Base-by-base conservation (phyloP, 352 stramenopile species). In the Sclerospora graminicola region DNA sequence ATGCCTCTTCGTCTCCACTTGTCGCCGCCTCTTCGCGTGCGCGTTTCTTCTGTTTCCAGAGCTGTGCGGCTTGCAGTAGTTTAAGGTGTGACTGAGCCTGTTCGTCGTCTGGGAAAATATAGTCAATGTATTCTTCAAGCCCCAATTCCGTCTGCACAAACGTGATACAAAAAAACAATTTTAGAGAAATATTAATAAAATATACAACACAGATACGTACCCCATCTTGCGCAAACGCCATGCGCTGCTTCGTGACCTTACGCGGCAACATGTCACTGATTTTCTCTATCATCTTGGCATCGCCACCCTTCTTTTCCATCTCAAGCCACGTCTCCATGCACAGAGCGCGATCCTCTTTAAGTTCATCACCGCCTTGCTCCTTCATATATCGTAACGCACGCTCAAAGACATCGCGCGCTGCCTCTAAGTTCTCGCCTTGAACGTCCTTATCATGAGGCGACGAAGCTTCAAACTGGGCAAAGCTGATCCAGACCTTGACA, bases 51-150 rank as follows among this genome's bases (percentile, higher is more conserved):
- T 94, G 70, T 65, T 98, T 98, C 96, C 95, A 98, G 47, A 96
- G 89, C 41, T 96, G 89, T 23, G 96, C 95, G 45, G 96, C 96
- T 62, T 98, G 88, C 40, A 99, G 72, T 57, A 99, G 84, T 57
- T 98, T 98, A 60, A 98, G 82, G 68, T 97, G 96, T 24, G 86
- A 83, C 39, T 89, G 85, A 2, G 89, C 84, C 57, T 95, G 84
- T 51, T 97, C 79, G 58, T 99, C 96, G 63, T 99, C 95, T 4
- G 95, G 95, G 77, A 99, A 99, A 41, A 98, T 78, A 60, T 98
- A 99, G 59, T 99, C 96, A 41, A 94, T 98, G 78, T 98, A 99
- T 57, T 99, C 95, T 66, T 99, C 96, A 76, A 90, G 80, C 2
- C 78, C 95, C 79, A 81, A 71, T 65, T 78, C 89, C 70, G 66